phyloP scores from a whole-genome alignment of 371 early-diverging fungal species.

The Rhizopus delemar region DNA sequence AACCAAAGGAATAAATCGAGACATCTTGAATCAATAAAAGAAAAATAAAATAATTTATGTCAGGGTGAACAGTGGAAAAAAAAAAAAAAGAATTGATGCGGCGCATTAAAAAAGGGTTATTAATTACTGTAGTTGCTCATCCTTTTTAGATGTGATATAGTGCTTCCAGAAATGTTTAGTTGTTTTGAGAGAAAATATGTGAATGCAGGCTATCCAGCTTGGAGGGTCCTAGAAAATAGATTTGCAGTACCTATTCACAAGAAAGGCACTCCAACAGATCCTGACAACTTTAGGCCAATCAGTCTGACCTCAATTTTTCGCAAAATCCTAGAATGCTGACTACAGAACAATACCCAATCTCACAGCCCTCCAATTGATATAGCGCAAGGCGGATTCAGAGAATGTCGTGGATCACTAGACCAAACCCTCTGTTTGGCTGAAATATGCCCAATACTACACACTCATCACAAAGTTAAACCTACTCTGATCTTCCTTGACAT shows the following conservation, averaged over 20 bases:
- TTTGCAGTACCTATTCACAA: conserved; percentile 19
- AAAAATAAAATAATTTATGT: not conserved
- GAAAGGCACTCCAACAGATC: conserved; percentile 17
- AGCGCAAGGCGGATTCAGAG: conserved; percentile 38
- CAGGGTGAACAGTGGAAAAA: no score
- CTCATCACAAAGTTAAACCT: not conserved
- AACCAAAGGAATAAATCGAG: conserved; percentile 26
- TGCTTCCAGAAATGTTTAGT: not conserved
- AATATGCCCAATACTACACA: conserved; percentile 2
- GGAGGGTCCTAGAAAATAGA: not conserved
- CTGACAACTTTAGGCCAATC: conserved; percentile 23
- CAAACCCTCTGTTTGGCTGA: conserved; percentile 22
- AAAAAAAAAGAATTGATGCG: no score
- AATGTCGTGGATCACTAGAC: conserved; percentile 12
- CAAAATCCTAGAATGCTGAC: no score
- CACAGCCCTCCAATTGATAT: conserved; percentile 15
- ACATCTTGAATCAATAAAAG: conserved; percentile 14
- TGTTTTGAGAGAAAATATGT: not conserved
- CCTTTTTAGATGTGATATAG: not conserved
- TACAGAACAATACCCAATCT: conserved; percentile 5
- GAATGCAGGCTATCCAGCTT: no score
- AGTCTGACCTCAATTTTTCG: conserved; percentile 14
- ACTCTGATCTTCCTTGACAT: conserved; percentile 22
- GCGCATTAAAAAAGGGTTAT: no score
- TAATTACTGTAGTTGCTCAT: no score